Evolutionary conservation across 306 rosid species (phyloP).

Genomic region (Lotus japonicus): DNA sequence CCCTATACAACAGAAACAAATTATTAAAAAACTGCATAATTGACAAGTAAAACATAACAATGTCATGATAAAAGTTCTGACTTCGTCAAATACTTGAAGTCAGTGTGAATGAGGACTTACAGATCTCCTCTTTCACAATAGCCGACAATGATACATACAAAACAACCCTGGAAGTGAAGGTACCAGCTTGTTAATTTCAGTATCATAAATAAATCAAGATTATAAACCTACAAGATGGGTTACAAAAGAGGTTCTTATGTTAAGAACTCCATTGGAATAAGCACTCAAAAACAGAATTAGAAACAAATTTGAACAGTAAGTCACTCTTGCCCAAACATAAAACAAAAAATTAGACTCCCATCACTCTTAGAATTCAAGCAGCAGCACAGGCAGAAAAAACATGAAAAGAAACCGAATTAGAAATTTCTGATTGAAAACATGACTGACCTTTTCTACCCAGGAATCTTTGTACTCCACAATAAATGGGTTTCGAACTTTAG

Average conservation of each 20-base stretch:
- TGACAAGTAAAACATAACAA: conserved; percentile 12
- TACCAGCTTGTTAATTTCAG: conserved; percentile 15
- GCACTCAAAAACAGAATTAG: background rate
- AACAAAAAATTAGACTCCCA: background rate
- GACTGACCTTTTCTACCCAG: conserved; percentile 89
- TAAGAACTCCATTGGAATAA: background rate
- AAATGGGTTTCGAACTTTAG: conserved; percentile 76
- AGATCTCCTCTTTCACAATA: conserved; percentile 98
- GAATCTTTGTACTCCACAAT: conserved; percentile 97
- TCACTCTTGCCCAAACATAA: background rate
- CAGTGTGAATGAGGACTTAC: conserved; percentile 43
- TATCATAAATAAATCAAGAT: conserved; percentile 17
- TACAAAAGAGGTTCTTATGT: background rate
- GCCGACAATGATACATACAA: conserved; percentile 86
- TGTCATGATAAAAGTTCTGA: background rate
- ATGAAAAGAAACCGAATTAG: conserved; percentile 1
- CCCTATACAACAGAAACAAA: conserved; percentile 47
- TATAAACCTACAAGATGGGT: background rate
- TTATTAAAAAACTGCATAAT: background rate
- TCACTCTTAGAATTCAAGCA: background rate
- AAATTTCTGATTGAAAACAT: background rate
- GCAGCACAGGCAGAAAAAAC: background rate
- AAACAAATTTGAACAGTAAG: background rate
- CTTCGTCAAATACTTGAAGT: conserved; percentile 13
- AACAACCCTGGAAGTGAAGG: conserved; percentile 77